Base-by-base conservation (phyloP, 352 stramenopile species). In the Globisporangium megalacanthum region DNA sequence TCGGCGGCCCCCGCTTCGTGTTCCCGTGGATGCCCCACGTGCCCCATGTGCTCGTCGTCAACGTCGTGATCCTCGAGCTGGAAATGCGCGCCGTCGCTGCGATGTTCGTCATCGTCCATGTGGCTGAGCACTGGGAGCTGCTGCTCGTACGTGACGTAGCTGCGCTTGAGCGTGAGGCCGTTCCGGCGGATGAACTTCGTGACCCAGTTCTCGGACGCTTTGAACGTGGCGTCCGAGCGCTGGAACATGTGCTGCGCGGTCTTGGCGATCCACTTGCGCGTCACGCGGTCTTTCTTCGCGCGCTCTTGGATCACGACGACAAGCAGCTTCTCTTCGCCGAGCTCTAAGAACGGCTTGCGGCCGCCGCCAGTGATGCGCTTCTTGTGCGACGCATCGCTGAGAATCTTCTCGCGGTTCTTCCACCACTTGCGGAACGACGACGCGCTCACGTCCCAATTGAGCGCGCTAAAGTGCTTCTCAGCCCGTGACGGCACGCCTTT, bases 191-290 rank as follows among this genome's bases (percentile, higher is more conserved):
- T 89, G 48, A 92, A 92, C 73, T 89, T 89, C 54, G 79, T 86
- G 37, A 92, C 77, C 81, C 81, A 92, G 62, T 92, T 92, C 62
- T 89, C 79, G 0, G 79, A 89, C 5, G 81, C 79, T 59, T 89
- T 89, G 52, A 92, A 92, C 20, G 61, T 79, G 56, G 70, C 62
- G 54, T 85, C 75, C 11, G 79, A 82, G 61, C 78, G 77, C 64
- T 89, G 79, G 61, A 92, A 92, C 79, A 92, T 89, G 64, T 89
- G 81, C 70, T 89, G 79, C 59, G 81, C 81, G 29, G 81, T 89
- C 66, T 84, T 87, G 66, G 82, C 79, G 62, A 92, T 92, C 82
- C 82, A 92, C 62, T 92, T 88, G 52, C 79, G 72, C 19, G 82
- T 89, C 54, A 92, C 82, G 33, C 73, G 73, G 58, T 89, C 82